Conservation (phyloP, 306 rosid species). For the Quillaja saponaria region DNA sequence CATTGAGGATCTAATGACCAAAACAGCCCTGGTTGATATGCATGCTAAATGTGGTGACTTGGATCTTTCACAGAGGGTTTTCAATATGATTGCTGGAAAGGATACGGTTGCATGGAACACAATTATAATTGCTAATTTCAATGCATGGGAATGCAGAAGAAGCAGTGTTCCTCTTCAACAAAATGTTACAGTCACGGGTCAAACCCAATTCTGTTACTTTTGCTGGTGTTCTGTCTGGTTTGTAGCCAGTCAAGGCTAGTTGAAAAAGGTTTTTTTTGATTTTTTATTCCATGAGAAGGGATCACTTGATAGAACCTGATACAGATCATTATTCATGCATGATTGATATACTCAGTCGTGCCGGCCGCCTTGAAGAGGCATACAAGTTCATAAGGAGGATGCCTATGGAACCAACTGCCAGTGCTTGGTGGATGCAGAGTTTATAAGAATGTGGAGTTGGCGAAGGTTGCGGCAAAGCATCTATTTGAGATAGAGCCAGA, state of each 20-base stretch:
- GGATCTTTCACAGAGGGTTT: conserved; percentile 45
- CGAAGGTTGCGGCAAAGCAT: conserved; percentile 47
- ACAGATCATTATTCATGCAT: conserved; percentile 52
- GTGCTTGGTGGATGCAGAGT: conserved; percentile 59
- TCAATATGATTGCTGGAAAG: conserved; percentile 39
- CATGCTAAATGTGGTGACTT: conserved; percentile 60
- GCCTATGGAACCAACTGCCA: conserved; percentile 56
- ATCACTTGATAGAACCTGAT: conserved; percentile 48
- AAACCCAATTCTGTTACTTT: conserved; percentile 54
- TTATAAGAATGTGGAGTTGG: conserved; percentile 47
- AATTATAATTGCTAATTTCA: conserved; percentile 53
- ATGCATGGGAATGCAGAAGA: conserved; percentile 63
- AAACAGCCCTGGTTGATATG: conserved; percentile 47
- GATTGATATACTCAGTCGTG: conserved; percentile 53
- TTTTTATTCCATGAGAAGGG: conserved; percentile 50
- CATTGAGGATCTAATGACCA: conserved; percentile 40
- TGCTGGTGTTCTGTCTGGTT: conserved; percentile 54
- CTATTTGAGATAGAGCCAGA: conserved; percentile 58
- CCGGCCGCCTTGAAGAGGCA: conserved; percentile 55
- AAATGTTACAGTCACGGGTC: conserved; percentile 42
- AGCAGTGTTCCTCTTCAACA: conserved; percentile 42
- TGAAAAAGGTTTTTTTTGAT: conserved; percentile 43
- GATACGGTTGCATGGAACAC: conserved; percentile 62
- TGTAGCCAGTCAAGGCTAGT: conserved; percentile 61
- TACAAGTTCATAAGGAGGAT: conserved; percentile 46